A percentile compares a stretch with the other conserved stretches of the same genome.
Conservation (phyloP, 2,329 filamentous ascomycete species). For the Diaporthe sp. region DNA sequence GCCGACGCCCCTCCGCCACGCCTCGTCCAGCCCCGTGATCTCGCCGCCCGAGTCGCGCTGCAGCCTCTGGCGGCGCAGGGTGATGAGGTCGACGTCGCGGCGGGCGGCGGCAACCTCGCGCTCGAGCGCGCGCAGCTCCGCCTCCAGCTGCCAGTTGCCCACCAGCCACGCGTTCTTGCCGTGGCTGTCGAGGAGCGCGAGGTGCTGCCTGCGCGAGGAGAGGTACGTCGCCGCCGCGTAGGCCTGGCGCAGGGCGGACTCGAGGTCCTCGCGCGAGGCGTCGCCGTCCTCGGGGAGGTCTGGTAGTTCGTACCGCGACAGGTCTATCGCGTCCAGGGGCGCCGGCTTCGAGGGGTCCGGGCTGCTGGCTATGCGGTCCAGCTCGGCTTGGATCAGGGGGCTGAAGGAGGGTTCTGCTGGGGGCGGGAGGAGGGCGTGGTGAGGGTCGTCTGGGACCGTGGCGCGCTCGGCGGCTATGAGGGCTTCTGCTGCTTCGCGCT, state of each 20-base stretch:
- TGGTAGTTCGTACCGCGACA: slow-evolving; percentile 85
- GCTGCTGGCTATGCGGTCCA: slow-evolving; percentile 74
- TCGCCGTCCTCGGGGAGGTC: slow-evolving; percentile 60
- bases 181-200: slow-evolving; percentile 82
- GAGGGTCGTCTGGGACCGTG: slow-evolving; percentile 54
- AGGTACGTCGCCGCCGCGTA: slow-evolving; percentile 68
- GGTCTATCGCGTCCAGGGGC: slow-evolving; percentile 78
- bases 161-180: slow-evolving; percentile 95
- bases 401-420: slow-evolving; percentile 70
- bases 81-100: slow-evolving; percentile 80
- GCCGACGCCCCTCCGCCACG: slow-evolving; percentile 84
- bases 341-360: slow-evolving; percentile 48
- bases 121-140: slow-evolving; percentile 78
- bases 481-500: slow-evolving; percentile 76
- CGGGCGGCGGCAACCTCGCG: slow-evolving; percentile 78
- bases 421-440: slow-evolving; percentile 72
- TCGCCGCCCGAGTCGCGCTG: slow-evolving; percentile 83
- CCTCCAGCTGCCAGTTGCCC: slow-evolving; percentile 84
- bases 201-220: slow-evolving; percentile 64
- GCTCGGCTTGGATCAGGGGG: slow-evolving; percentile 76
- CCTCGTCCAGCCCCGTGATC: slow-evolving; percentile 77
- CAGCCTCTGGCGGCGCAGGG: slow-evolving; percentile 75
- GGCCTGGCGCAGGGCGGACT: slow-evolving; percentile 72
- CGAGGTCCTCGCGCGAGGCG: slow-evolving; percentile 59
- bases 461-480: slow-evolving; percentile 79